Evolutionary conservation across 805 yeast species (phyloP).

Genomic region (Yarrowia keelungensis): DNA sequence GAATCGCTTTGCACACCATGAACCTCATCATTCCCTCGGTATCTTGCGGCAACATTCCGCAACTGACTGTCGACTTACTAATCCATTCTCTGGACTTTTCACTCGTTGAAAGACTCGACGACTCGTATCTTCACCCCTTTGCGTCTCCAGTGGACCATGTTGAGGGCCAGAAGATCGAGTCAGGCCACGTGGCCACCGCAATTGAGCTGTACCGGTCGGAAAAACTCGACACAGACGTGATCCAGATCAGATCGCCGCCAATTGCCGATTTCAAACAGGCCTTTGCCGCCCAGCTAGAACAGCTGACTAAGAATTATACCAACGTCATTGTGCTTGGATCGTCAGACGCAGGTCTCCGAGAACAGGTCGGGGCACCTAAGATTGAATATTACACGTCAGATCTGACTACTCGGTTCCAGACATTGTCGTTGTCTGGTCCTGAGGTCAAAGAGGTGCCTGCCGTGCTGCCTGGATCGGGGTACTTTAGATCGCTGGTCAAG

Average conservation of each 20-base stretch:
- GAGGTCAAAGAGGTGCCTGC: conserved; percentile 22
- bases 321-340: conserved; percentile 67
- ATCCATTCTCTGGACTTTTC: conserved; percentile 65
- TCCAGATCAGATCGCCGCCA: conserved; percentile 86
- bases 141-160: conserved; percentile 72
- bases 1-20: neutral
- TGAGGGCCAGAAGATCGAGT: conserved; percentile 15
- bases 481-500: conserved; percentile 24
- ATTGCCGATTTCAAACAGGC: conserved; percentile 64
- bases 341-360: conserved; percentile 62
- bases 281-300: conserved; percentile 52
- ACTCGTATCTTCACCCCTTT: conserved; percentile 75
- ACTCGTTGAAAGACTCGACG: conserved; percentile 64
- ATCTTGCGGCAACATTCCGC: conserved; percentile 90
- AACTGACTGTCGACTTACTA: conserved; percentile 74
- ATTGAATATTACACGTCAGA: conserved; percentile 28
- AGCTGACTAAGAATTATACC: conserved; percentile 6
- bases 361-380: conserved; percentile 14
- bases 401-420: conserved; percentile 34
- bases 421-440: conserved; percentile 32
- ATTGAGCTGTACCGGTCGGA: conserved; percentile 64
- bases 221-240: conserved; percentile 56
- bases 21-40: conserved; percentile 72
- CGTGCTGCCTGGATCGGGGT: conserved; percentile 34
- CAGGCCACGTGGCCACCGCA: conserved; percentile 60